Percentiles rank a stretch among this genome's conserved stretches.
Conservation (phyloP, 2,329 filamentous ascomycete genomes). For the Elsinoe arachidis region DNA sequence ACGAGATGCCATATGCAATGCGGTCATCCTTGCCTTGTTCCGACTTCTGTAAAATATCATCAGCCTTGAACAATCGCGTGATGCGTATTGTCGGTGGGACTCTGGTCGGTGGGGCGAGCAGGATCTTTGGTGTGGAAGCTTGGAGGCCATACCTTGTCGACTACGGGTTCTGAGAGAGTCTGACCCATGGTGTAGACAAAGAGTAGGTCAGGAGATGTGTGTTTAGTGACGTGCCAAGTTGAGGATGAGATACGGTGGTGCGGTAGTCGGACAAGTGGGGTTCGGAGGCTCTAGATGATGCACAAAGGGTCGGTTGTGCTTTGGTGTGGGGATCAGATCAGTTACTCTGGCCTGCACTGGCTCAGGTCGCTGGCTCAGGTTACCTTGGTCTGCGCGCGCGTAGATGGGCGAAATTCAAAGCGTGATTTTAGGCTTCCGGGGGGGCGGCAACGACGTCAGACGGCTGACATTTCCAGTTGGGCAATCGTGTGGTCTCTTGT, state of each 20-base stretch:
- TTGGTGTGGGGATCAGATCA: slow-evolving; percentile 4
- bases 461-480: slow-evolving; percentile 3
- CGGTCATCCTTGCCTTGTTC: slow-evolving; percentile 86
- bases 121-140: slow-evolving; percentile 11
- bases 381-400: background rate
- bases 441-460: slow-evolving; percentile 8
- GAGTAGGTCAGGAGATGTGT: slow-evolving; percentile 1
- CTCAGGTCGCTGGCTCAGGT: background rate
- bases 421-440: slow-evolving; percentile 10
- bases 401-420: slow-evolving; percentile 5
- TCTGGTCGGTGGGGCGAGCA: too few species aligned
- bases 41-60: slow-evolving; percentile 57
- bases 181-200: slow-evolving; percentile 68
- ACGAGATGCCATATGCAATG: slow-evolving; percentile 86
- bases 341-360: background rate
- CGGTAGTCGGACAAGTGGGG: slow-evolving; percentile 10
- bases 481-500: background rate
- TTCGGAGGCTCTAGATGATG: background rate
- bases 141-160: slow-evolving; percentile 76
- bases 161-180: slow-evolving; percentile 96
- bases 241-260: slow-evolving; percentile 7
- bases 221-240: slow-evolving; percentile 1
- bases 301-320: slow-evolving; percentile 3
- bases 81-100: background rate
- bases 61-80: slow-evolving; percentile 2